Evolutionary conservation across 371 early-diverging fungal species (phyloP).

Genomic region (Mortierella polycephala): DNA sequence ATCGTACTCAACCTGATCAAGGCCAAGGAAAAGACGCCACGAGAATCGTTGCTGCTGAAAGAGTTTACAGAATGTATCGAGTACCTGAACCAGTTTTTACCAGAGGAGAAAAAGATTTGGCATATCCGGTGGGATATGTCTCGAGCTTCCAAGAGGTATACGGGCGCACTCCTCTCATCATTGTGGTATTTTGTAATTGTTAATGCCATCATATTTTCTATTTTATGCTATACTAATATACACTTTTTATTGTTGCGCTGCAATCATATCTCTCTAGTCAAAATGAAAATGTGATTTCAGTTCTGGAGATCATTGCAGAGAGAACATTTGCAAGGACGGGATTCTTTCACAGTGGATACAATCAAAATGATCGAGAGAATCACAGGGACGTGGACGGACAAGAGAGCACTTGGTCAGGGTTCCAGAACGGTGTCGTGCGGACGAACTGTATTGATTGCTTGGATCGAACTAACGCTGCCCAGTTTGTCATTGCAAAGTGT

Average conservation of each 20-base stretch:
- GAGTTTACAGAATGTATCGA: conserved; percentile 85
- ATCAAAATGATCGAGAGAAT: conserved; percentile 3
- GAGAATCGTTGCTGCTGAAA: conserved; percentile 89
- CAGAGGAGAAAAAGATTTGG: conserved; percentile 79
- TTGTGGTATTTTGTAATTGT: not conserved
- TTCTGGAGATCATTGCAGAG: conserved; percentile 89
- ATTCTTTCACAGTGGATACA: conserved; percentile 90
- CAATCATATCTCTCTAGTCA: conserved; percentile 54
- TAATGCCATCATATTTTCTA: too few relatives aligned
- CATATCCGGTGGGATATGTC: conserved; percentile 99
- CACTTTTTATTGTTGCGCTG: not conserved
- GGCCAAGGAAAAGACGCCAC: conserved; percentile 87
- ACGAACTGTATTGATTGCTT: conserved; percentile 99
- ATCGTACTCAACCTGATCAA: conserved; percentile 95
- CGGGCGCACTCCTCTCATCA: too few relatives aligned
- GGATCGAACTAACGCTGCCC: conserved; percentile 99
- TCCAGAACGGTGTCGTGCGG: conserved; percentile 89
- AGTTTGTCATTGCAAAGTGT: conserved; percentile 96
- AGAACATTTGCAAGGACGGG: conserved; percentile 87
- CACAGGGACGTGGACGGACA: conserved; percentile 3
- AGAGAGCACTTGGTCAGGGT: conserved; percentile 54
- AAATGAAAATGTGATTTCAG: conserved; percentile 91
- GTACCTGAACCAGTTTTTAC: conserved; percentile 92
- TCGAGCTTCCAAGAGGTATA: conserved; percentile 88
- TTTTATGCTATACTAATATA: too few relatives aligned